These are phyloP conservation scores for Vitis hybrid DNA, from an alignment of 177 flowering plant species.

Conservation along the genomic window DNA sequence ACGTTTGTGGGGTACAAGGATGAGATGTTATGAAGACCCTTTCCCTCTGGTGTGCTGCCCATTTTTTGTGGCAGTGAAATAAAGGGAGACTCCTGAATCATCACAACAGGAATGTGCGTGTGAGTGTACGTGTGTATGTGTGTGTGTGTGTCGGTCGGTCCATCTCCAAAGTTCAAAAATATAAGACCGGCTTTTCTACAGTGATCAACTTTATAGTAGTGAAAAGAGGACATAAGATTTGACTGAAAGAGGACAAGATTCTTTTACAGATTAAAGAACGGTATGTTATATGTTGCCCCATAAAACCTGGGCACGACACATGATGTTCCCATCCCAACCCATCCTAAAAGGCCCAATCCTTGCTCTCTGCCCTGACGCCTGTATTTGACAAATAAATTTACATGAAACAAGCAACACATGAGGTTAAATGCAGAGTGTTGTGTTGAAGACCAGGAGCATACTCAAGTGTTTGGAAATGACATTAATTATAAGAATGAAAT, in stretches of 20 bases:
- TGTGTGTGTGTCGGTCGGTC: not conserved
- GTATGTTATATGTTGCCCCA: not conserved
- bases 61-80: too few relatives aligned
- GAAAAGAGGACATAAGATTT: not conserved
- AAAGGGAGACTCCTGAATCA: too few relatives aligned
- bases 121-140: not conserved
- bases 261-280: not conserved
- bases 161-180: not conserved
- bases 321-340: not conserved
- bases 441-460: too few relatives aligned
- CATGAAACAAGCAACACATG: too few relatives aligned
- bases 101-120: too few relatives aligned
- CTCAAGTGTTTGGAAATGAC: too few relatives aligned
- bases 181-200: not conserved
- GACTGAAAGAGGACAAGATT: not conserved
- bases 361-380: not conserved
- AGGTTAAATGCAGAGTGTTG: too few relatives aligned
- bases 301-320: slow-evolving; percentile 1
- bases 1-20: not conserved
- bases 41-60: too few relatives aligned
- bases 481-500: too few relatives aligned
- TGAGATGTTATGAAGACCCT: too few relatives aligned
- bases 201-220: not conserved
- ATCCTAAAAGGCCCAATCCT: not conserved
- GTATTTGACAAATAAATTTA: too few relatives aligned